Base-by-base conservation (phyloP, 2,329 filamentous ascomycete genomes). In the Diaporthe longicolla region DNA sequence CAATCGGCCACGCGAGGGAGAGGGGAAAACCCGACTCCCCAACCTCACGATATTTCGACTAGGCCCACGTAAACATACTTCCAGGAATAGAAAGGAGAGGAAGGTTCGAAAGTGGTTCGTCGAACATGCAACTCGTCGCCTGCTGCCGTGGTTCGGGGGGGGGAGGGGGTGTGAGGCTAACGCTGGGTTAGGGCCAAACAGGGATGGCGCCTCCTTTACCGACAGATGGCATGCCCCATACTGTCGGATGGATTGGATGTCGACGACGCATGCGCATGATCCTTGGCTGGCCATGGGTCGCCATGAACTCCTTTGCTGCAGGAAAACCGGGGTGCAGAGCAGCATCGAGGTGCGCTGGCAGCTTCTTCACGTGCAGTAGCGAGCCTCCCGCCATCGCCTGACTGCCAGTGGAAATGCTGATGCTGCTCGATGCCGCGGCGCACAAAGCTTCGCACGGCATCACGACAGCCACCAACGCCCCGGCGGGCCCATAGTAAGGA, bases 41-140 rank as follows among this genome's bases (percentile, higher is more conserved):
- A 74, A 65, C 73, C 73, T 70, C 73, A 71, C 54, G 50, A 63
- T 72, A 72, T 73, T 68, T 63, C 55, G 29, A 52, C 8, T n/a
- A 13, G 58, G 45, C 63, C 63, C 63, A 55, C 50, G 72, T 74
- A 71, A 74, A 74, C 72, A 74, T 40, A 71, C 55, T 50, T 35
- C 72, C 70, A n/a, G 37, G 48, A 50, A 65, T 37, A 45, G 72
- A 61, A 55, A 45, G 35, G 35, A 26, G 37, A 66, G 29, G 40
- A 66, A 24, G 32, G n/a, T 68, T 68, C 63, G 63, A 68, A 68
- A 54, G 63, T 68, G 63, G 63, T 50, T 59, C 50, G 50, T 57
- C 66, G 61, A 73, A 54, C 65, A 73, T 70, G 50, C 54, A 70
- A 68, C 63, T 13, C 15, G 55, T 58, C 55, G 55, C 48, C 55